Conservation (phyloP, 257 asterid genomes). For the Solanum lycopersicoides region DNA sequence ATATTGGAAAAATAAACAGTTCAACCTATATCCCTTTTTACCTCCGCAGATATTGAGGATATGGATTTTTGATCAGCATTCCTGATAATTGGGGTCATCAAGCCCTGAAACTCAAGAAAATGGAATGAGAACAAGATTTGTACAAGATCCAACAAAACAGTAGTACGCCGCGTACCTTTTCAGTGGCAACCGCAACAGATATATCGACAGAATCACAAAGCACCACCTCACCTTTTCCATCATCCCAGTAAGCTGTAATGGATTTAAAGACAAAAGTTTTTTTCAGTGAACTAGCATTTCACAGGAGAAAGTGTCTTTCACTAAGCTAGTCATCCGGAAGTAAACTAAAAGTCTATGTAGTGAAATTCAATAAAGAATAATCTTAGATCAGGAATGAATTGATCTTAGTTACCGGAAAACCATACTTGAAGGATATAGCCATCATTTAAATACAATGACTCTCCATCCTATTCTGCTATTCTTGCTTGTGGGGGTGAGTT, state of each 20-base stretch:
- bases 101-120: conserved; percentile 47
- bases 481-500: neutral
- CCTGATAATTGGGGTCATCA: conserved; percentile 94
- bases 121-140: conserved; percentile 7
- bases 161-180: conserved; percentile 45
- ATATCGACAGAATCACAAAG: conserved; percentile 82
- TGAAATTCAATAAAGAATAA: neutral
- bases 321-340: neutral
- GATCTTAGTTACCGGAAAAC: neutral
- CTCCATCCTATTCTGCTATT: neutral
- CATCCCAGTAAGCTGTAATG: conserved; percentile 85
- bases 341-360: neutral
- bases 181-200: conserved; percentile 98
- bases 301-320: neutral
- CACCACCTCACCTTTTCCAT: conserved; percentile 53
- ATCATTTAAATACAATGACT: neutral
- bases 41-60: conserved; percentile 92
- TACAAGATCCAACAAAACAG: conserved; percentile 1
- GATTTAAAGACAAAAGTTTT: neutral
- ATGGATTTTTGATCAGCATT: conserved; percentile 95
- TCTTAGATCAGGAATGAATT: neutral
- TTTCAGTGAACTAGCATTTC: neutral
- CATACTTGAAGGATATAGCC: neutral
- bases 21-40: conserved; percentile 12
- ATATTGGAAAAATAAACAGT: neutral